phyloP scores from a whole-genome alignment of 805 yeast species.

The Candida corydali region DNA sequence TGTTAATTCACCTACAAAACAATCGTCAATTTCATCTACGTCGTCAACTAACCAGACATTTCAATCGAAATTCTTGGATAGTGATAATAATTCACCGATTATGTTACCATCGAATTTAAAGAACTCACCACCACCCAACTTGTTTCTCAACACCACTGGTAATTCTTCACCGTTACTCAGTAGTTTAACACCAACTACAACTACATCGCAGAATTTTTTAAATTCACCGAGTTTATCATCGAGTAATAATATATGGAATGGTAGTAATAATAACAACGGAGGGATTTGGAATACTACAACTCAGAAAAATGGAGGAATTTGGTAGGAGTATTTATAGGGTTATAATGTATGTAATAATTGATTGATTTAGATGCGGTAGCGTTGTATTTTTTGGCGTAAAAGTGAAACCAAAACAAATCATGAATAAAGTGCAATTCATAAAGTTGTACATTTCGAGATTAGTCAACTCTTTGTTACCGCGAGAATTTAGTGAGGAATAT shows the following conservation, averaged over 20 bases:
- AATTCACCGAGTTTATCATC: constrained; percentile 17
- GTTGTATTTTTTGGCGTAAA: not conserved
- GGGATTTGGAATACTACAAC: constrained; percentile 2
- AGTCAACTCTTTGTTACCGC: constrained; percentile 33
- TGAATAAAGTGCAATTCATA: constrained; percentile 29
- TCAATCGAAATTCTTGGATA: constrained; percentile 15
- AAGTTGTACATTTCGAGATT: constrained; percentile 30
- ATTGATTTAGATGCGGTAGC: constrained; percentile 2
- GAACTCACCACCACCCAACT: constrained; percentile 5
- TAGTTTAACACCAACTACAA: constrained; percentile 5
- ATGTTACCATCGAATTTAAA: constrained; percentile 16
- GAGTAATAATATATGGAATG: constrained; percentile 3
- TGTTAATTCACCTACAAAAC: constrained; percentile 13
- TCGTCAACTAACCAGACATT: constrained; percentile 5
- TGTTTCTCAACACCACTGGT: constrained; percentile 3
- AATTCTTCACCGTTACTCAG: constrained; percentile 2
- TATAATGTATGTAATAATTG: not conserved
- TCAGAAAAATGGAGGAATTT: constrained; percentile 3
- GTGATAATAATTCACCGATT: constrained; percentile 16
- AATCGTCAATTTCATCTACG: constrained; percentile 10
- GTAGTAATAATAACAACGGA: constrained; percentile 1
- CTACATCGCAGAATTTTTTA: constrained; percentile 12
- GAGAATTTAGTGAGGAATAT: constrained; percentile 33
- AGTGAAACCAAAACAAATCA: constrained; percentile 8
- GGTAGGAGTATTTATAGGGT: constrained; percentile 4